Conservation (phyloP, 2,329 filamentous ascomycete species). For the Stemphylium lycopersici region DNA sequence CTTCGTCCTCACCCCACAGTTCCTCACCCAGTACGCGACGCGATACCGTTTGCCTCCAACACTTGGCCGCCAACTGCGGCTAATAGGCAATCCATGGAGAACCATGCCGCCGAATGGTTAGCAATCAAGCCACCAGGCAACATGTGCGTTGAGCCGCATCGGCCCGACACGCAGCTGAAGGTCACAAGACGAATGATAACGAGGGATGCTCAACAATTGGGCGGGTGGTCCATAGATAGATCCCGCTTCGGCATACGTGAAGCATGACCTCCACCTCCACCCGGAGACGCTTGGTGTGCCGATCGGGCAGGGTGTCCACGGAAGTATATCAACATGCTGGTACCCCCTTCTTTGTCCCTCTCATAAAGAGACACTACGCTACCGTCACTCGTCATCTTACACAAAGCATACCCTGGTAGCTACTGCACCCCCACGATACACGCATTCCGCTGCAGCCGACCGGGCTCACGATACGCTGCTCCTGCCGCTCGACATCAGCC, state of each 20-base stretch:
- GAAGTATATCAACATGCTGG: slow-evolving; percentile 44
- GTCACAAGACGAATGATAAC: slow-evolving; percentile 24
- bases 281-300: slow-evolving; percentile 26
- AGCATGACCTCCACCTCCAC: slow-evolving; percentile 36
- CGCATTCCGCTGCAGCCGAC: slow-evolving; percentile 34
- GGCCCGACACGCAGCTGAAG: slow-evolving; percentile 12
- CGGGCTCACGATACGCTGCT: slow-evolving; percentile 29
- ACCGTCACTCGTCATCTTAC: slow-evolving; percentile 22
- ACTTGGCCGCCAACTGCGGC: slow-evolving; percentile 3
- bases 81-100: neutral
- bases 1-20: slow-evolving; percentile 35
- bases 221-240: slow-evolving; percentile 29
- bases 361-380: slow-evolving; percentile 5
- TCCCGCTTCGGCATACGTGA: slow-evolving; percentile 27
- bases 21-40: slow-evolving; percentile 27
- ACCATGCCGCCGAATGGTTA: neutral
- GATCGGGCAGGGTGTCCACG: slow-evolving; percentile 30
- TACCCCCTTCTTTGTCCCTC: slow-evolving; percentile 24
- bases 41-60: slow-evolving; percentile 11
- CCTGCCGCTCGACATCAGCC: slow-evolving; percentile 27
- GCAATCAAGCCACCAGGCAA: slow-evolving; percentile 11
- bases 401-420: slow-evolving; percentile 28
- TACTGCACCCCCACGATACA: slow-evolving; percentile 38
- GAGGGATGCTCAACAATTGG: slow-evolving; percentile 18
- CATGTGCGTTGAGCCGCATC: slow-evolving; percentile 20